Base-by-base conservation (phyloP, 148 eudicot species). In the Fallopia convolvulus region DNA sequence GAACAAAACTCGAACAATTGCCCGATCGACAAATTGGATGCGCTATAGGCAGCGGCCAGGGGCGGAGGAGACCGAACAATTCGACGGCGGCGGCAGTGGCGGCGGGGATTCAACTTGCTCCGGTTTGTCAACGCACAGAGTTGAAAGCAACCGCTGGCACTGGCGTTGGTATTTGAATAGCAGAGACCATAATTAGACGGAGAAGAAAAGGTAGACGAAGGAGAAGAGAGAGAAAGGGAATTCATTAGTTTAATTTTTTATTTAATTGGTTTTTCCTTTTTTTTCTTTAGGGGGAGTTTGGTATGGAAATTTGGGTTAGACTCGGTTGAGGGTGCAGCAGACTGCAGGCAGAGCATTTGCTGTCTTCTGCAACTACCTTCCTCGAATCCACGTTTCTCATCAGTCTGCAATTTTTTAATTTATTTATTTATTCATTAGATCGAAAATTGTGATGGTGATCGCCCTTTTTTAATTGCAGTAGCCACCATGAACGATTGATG, bases 161-260 rank as follows among this genome's bases (percentile, higher is more conserved):
- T 68, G 6, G 46, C 9, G 44, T 33, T 33, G 72, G 72, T 68
- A 68, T 68, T 68, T 68, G 21, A 68, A 68, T 68, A 15, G 23
- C 44, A 36, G 11, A 68, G 42, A 68, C 72, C 72, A 39, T 68
- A 8, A 68, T 68, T 15, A 39, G 9, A 68, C 72, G 72, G 42
- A 8, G 72, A 7, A 39, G 9, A 33, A n/a, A 17, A 36, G 72
- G 72, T 33, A 15, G 72, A 17, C 72, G 72, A 36, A 10, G 65
- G 9, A 21, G 65, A 23, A 39, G 72, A 68, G 72, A 68, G 72
- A 68, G 72, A 68, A 36, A 68, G 44, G 7, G 72, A 39, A 68
- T 30, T 17, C 72, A 68, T 68, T 68, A 14, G 21, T 68, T 68
- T 68, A 33, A 68, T 33, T 18, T 65, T 58, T 58, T 58, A 20